Base-by-base conservation (phyloP, 129 eudicot species). In the Erigeron canadensis region DNA sequence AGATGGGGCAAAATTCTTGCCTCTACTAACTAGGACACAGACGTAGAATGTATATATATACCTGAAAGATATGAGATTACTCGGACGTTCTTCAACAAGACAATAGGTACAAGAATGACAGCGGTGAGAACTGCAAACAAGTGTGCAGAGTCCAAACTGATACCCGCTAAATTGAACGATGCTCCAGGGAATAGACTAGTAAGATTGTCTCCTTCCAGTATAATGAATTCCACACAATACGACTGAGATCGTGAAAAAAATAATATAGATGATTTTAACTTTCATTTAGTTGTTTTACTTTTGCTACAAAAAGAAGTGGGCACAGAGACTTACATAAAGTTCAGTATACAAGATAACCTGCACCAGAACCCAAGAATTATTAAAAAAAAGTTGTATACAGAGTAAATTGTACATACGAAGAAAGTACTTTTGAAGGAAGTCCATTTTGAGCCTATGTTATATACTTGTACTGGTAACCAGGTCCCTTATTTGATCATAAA, bases 181-280 rank as follows among this genome's bases (percentile, higher is more conserved):
- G 80, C 62, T 75, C 85, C 85, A 37, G 99, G 97, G 68, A 95
- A 95, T 11, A 95, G 72, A 43, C 84, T 72, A 59, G 86, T 77
- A 34, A 95, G 96, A 79, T 87, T 90, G 71, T 95, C 97, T 41
- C 96, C 97, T 84, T 95, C 99, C 80, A 95, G 71, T 42, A 78
- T 95, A 68, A 95, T 84, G 72, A 87, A 95, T 76, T 95, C 99
- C 77, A 90, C 97, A 84, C 99, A 95, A 70, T 83, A 86, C 37
- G 96, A 58, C 99, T 95, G 96, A 83, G 70, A 34, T 18, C 17
- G 40, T 45, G 4, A 61, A 67, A 47, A 69, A 84, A 47, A 64
- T 19, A 8, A 46, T 40, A 51, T 10, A 67, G n/a, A 45, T 57
- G 13, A 44, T 43, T 55, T 66, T 18, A 16, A 8, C 34, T 57